Base-by-base conservation (phyloP, 805 yeast species). In the Jamesozyma spencerorum region DNA sequence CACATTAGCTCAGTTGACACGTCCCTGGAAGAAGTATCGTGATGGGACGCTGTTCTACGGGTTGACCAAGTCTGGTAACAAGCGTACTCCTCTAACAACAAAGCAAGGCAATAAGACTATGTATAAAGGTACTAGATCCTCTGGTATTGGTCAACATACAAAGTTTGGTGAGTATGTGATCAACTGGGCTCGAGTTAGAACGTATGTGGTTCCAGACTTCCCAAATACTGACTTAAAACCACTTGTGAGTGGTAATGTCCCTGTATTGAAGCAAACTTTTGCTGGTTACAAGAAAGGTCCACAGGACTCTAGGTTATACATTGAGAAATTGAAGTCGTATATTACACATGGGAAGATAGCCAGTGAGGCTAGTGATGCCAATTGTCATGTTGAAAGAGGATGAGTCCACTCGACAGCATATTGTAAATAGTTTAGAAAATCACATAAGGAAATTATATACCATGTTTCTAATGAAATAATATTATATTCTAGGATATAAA, bases 111-210 rank as follows among this genome's bases (percentile, higher is more conserved):
- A 92, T 65, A 87, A 88, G 68, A 81, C 84, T 53, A 84, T 72
- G 66, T 92, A 92, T 68, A 92, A 92, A 63, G 99, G 99, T 69
- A 92, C 97, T 18, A 76, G 97, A 43, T 85, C 98, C 4, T 75
- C 94, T 3, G 97, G 97, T 62, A 77, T 86, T 47, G 99, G 99
- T 59, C 71, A 69, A 39, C 77, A 81, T 57, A 82, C 92, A 40
- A 68, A 71, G 28, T 72, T 70, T 45, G 97, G 95, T 40, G 73
- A 75, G 18, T 92, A 86, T 62, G 68, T 75, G 5, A 74, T 92
- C 46, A 74, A 85, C 65, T 90, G 94, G 85, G 63, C 65, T 34
- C 86, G 81, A 57, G 97, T 90, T 24, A 74, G 96, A 54, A 86
- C 97, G 0, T 92, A 80, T 63, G 95, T 85, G 2, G 86, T 79